Base-by-base conservation (phyloP, 176 grass and related monocot species). In the Bonia amplexicaulis region DNA sequence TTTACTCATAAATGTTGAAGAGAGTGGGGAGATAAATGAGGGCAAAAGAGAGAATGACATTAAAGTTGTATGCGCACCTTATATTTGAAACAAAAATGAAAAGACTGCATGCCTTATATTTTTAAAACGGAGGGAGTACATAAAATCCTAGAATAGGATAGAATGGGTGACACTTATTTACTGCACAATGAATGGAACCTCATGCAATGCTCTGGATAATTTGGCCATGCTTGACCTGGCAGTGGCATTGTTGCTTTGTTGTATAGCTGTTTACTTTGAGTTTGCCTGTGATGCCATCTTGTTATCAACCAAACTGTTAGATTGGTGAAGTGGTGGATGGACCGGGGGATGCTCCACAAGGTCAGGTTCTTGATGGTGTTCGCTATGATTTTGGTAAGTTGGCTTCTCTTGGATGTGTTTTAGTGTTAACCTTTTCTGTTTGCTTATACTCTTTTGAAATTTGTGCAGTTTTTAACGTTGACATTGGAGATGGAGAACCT, bases 401-500 rank as follows among this genome's bases (percentile, higher is more conserved):
- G 58, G 23, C 53, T 84, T 85, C 19, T 57, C 11, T 82, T 81
- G 26, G 41, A 77, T 87, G 16, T 86, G 22, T 85, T 74, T 83
- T 48, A 88, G 47, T 0, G 0, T 66, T 73, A 85, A 65, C 16
- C 37, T 82, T 71, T 82, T 71, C 72, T n/a, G 48, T 48, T 87
- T 90, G 15, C 87, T 92, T 78, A 82, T 58, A 2, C 12, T 47
- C 20, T 80, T 75, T 16, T 69, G 13, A 66, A 78, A 73, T 77
- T 48, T 83, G 0, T 90, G 62, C 80, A 99, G 96, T 99, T 87
- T 99, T 99, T 88, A 91, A 96, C 86, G 96, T 99, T 88, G 96
- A 99, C 79, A 99, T 99, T 91, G 96, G 90, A 79, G 96, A 99
- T 86, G 96, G 96, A 62, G 91, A 96, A 61, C 96, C 96, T 14